A percentile compares a stretch with the other conserved stretches of the same genome.
Conservation (phyloP, 2,329 filamentous ascomycete genomes). For the Beauveria bassiana region DNA sequence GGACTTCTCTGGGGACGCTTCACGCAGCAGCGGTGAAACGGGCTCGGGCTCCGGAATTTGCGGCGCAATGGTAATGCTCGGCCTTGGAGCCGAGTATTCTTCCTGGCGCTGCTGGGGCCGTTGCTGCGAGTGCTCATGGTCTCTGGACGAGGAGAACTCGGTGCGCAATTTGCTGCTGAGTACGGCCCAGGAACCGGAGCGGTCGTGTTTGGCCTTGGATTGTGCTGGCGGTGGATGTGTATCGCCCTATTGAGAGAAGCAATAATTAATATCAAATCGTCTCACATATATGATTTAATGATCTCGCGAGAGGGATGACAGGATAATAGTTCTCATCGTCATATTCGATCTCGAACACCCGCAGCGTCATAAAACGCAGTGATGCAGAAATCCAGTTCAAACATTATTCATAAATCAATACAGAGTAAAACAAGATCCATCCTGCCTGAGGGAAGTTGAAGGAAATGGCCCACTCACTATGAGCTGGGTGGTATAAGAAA, state of each 20-base stretch:
- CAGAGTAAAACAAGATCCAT: slow-evolving; percentile 11
- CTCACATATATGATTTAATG: slow-evolving; percentile 18
- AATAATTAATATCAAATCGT: slow-evolving; percentile 29
- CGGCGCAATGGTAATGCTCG: slow-evolving; percentile 13
- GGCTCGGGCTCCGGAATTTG: slow-evolving; percentile 21
- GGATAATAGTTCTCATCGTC: slow-evolving; percentile 25
- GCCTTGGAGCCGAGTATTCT: neutral
- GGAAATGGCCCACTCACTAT: slow-evolving; percentile 16
- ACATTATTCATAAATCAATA: slow-evolving; percentile 12
- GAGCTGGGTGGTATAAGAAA: slow-evolving; percentile 20
- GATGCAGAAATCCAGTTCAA: slow-evolving; percentile 22
- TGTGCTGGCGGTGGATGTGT: slow-evolving; percentile 26
- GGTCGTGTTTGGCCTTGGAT: slow-evolving; percentile 29
- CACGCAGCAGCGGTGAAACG: slow-evolving; percentile 26
- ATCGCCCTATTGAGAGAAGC: slow-evolving; percentile 29
- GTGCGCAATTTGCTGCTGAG: slow-evolving; percentile 25
- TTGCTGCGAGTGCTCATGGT: slow-evolving; percentile 3
- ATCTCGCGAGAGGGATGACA: slow-evolving; percentile 16
- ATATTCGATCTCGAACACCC: slow-evolving; percentile 35
- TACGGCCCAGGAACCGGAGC: slow-evolving; percentile 38
- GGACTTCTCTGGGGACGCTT: neutral
- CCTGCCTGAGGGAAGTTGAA: slow-evolving; percentile 10
- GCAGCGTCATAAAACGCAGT: slow-evolving; percentile 25
- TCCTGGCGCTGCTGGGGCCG: slow-evolving; percentile 7
- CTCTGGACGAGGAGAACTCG: slow-evolving; percentile 3